Conservation (phyloP, 2,329 filamentous ascomycete species). For the Nothophaeocryptopus gaeumannii region DNA sequence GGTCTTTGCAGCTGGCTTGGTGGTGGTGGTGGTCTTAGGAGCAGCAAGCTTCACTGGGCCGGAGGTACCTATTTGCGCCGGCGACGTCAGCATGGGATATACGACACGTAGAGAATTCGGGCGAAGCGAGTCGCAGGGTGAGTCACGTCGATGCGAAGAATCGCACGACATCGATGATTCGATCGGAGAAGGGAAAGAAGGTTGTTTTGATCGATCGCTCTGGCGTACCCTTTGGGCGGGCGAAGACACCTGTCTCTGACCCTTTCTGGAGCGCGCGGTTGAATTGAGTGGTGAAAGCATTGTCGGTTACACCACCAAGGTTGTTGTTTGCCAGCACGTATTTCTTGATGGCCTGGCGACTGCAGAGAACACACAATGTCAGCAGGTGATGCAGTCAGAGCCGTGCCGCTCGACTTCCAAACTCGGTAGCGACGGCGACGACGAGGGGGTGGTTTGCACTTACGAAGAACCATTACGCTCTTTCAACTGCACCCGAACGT, state of each 20-base stretch:
- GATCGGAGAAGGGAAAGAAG: conserved; percentile 8
- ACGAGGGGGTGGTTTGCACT: conserved; percentile 39
- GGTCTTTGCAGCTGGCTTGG: conserved; percentile 43
- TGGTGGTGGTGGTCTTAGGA: conserved; percentile 39
- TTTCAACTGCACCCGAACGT: conserved; percentile 58
- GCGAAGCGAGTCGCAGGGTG: conserved; percentile 4
- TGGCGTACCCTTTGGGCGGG: conserved; percentile 81
- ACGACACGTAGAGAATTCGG: conserved; percentile 3
- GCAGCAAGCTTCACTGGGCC: conserved; percentile 78
- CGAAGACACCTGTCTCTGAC: conserved; percentile 82
- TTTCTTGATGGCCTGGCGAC: conserved; percentile 72
- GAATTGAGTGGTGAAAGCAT: conserved; percentile 70
- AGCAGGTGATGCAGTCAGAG: conserved; percentile 24
- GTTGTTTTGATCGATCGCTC: conserved; percentile 25
- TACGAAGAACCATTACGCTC: conserved; percentile 69
- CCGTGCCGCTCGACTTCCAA: conserved; percentile 15
- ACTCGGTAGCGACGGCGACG: conserved; percentile 25
- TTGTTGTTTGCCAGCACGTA: conserved; percentile 72
- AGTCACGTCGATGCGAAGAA: conserved; percentile 10
- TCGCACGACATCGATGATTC: conserved; percentile 8
- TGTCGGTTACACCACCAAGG: conserved; percentile 52
- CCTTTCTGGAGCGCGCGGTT: conserved; percentile 80
- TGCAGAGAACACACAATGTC: conserved; percentile 37
- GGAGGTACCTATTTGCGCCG: conserved; percentile 62
- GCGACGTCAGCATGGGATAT: conserved; percentile 26